Percentiles rank a stretch among this genome's conserved stretches.
phyloP scores from a whole-genome alignment of 2,329 filamentous ascomycete genomes.

The Dryadomyces quercivorus region DNA sequence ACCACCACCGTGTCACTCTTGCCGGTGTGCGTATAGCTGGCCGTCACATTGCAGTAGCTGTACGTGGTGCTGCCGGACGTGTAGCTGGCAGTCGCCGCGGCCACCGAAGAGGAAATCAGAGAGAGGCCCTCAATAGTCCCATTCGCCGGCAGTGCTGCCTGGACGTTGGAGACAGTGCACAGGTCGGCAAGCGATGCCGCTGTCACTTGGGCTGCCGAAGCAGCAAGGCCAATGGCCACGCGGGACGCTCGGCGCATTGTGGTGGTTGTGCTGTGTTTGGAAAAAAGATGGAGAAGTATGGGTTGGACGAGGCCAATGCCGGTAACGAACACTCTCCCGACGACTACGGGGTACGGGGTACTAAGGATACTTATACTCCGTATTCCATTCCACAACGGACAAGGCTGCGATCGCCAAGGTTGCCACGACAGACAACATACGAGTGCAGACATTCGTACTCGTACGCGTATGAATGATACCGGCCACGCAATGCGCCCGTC shows the following conservation, averaged over 20 bases:
- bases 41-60: slow-evolving; percentile 18
- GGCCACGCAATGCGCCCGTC: no score
- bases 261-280: not conserved
- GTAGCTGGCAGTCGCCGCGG: slow-evolving; percentile 26
- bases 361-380: no score
- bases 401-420: no score
- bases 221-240: no score
- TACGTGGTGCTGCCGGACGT: slow-evolving; percentile 11
- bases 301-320: no score
- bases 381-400: no score
- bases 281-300: no score
- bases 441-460: no score
- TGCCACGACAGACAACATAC: no score
- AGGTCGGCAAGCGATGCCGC: slow-evolving; percentile 15
- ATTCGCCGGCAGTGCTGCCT: slow-evolving; percentile 27
- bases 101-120: slow-evolving; percentile 27
- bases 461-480: no score
- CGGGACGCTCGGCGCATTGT: not conserved
- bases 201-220: not conserved
- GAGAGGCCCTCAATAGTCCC: slow-evolving; percentile 27
- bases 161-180: slow-evolving; percentile 29
- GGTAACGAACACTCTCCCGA: no score
- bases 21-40: slow-evolving; percentile 22
- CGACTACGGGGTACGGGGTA: no score
- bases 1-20: slow-evolving; percentile 20